A percentile compares a stretch with the other conserved stretches of the same genome.
Conservation (phyloP, 768 basidiomycete genomes). For the Psilocybe azurescens region DNA sequence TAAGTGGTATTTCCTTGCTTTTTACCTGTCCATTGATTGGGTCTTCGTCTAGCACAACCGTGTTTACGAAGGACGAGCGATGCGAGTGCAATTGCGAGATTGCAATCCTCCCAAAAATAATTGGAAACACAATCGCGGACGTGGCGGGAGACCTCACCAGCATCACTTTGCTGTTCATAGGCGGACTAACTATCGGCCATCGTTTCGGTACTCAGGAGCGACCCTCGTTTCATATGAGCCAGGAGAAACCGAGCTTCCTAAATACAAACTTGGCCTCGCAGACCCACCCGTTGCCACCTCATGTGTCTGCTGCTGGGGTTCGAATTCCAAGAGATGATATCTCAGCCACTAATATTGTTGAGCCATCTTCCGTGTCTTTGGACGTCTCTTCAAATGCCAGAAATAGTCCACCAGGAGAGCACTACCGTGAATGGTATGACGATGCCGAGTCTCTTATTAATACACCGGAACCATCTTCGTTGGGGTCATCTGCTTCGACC, state of each 20-base stretch:
- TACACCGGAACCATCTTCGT: slow-evolving; percentile 43
- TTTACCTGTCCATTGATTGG: slow-evolving; percentile 1
- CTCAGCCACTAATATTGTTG: slow-evolving; percentile 3
- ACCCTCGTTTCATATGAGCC: slow-evolving; percentile 1
- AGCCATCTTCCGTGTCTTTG: slow-evolving; percentile 5
- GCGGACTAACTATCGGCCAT: slow-evolving; percentile 25
- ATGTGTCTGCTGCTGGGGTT: slow-evolving; percentile 9
- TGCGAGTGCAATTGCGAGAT: slow-evolving; percentile 79
- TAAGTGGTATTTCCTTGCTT: slow-evolving; percentile 27
- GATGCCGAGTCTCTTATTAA: slow-evolving; percentile 39
- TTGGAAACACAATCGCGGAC: slow-evolving; percentile 52
- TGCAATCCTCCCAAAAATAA: slow-evolving; percentile 60
- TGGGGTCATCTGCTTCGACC: slow-evolving; percentile 34
- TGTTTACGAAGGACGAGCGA: slow-evolving; percentile 67
- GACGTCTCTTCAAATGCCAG: slow-evolving; percentile 9
- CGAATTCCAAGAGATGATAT: slow-evolving; percentile 1
- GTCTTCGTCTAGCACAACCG: slow-evolving; percentile 67
- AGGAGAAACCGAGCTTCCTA: background rate
- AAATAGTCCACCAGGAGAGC: slow-evolving; percentile 28
- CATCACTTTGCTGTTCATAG: slow-evolving; percentile 31
- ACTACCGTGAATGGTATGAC: slow-evolving; percentile 52
- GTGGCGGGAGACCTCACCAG: slow-evolving; percentile 45
- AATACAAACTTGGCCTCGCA: background rate
- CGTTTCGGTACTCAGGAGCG: slow-evolving; percentile 17
- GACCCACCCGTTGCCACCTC: background rate